phyloP scores from a whole-genome alignment of 2,329 filamentous ascomycete species.

The Triangularia setosa region DNA sequence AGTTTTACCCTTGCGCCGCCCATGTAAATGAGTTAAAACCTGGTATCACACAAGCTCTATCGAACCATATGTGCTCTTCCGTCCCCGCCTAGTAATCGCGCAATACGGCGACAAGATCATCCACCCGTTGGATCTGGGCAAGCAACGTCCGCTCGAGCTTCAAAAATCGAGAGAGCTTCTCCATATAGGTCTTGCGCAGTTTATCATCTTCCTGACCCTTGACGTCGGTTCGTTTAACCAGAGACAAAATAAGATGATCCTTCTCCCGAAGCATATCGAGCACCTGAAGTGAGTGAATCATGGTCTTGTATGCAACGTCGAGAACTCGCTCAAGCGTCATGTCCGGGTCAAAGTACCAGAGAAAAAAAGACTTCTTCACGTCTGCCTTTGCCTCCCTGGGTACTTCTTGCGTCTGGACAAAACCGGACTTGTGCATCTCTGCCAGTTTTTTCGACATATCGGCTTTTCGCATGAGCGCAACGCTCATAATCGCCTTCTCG shows the following conservation, averaged over 20 bases:
- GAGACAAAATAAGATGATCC: constrained; percentile 68
- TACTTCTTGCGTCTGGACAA: constrained; percentile 90
- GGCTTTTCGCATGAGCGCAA: constrained; percentile 78
- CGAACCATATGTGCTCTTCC: not conserved
- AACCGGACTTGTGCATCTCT: constrained; percentile 78
- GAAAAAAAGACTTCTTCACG: constrained; percentile 79
- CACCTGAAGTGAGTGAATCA: constrained; percentile 80
- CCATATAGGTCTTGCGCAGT: constrained; percentile 69
- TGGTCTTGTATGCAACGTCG: constrained; percentile 82
- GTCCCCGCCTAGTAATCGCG: constrained; percentile 63
- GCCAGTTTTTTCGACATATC: constrained; percentile 83
- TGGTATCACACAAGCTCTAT: not conserved
- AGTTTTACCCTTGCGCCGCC: not conserved
- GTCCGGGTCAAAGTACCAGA: constrained; percentile 85
- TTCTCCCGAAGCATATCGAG: constrained; percentile 70
- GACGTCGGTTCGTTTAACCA: constrained; percentile 82
- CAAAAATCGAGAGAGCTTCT: constrained; percentile 55
- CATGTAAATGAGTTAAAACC: not conserved
- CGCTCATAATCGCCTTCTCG: constrained; percentile 78
- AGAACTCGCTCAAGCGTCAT: constrained; percentile 67
- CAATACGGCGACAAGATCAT: constrained; percentile 79
- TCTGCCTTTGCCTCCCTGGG: constrained; percentile 78
- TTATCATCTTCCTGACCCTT: constrained; percentile 78
- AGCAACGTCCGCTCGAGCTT: constrained; percentile 70
- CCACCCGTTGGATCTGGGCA: constrained; percentile 73